Base-by-base conservation (phyloP, 257 asterid species). In the Mitragyna speciosa region DNA sequence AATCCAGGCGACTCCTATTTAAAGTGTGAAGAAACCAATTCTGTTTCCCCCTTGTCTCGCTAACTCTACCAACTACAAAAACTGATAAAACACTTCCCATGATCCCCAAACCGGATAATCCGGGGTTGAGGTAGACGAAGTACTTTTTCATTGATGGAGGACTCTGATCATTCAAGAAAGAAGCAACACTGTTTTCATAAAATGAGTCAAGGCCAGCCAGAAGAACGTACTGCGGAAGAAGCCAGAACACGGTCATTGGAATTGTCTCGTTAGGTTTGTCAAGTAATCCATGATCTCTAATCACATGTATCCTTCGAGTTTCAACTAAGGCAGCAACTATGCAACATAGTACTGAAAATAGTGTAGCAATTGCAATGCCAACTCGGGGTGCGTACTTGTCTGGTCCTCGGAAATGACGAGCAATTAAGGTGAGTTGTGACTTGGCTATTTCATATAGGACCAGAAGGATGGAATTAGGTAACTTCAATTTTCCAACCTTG, bases 1-100 rank as follows among this genome's bases (percentile, higher is more conserved):
- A 78, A 78, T 92, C 97, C 85, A 91, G 56, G 1, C 93, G 91
- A 58, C 96, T 91, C 84, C 58, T 48, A 41, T 84, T 89, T 86
- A 92, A 70, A 19, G 90, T 84, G 17, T 63, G 14, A 70, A 88
- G 92, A 68, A 89, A 89, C 97, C 94, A 93, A 49, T 76, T 91
- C 19, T 5, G 16, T 6, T 66, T 81, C n/a, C 89, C 89, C 15
- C 87, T 87, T 15, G 24, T 82, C 51, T 84, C 85, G 48, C 93
- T 92, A 9, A 91, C 43, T 43, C 73, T 89, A 20, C 94, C 90
- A 31, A 85, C 92, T 17, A 79, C 77, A 54, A 79, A 80, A 41
- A 91, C 95, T 0, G 87, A 80, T 2, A 89, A 20, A 73, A 85
- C 87, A 31, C 89, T 87, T 0, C 67, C 82, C 69, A 90, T 63